Evolutionary conservation across 768 basidiomycete species (phyloP).

Genomic region (Rhodotorula kratochvilovae): DNA sequence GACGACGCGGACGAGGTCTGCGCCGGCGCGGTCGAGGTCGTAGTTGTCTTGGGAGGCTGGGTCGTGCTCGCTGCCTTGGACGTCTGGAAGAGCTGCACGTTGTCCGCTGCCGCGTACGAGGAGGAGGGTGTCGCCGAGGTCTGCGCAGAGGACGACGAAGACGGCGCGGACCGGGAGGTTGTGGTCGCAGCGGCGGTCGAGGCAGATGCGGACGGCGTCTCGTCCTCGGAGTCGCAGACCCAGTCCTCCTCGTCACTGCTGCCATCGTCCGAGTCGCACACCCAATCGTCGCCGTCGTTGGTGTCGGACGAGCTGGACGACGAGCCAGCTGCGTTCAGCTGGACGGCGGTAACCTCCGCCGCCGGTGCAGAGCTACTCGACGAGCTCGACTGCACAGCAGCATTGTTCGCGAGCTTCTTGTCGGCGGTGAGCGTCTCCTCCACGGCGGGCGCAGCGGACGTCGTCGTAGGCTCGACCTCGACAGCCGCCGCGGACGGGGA

Average conservation of each 20-base stretch:
- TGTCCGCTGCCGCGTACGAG: not conserved
- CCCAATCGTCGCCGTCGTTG: not conserved
- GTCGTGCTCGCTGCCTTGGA: conserved; percentile 13
- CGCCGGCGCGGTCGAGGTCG: conserved; percentile 4
- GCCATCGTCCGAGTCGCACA: no score
- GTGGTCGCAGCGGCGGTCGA: not conserved
- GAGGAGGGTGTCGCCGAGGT: no score
- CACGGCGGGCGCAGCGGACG: not conserved
- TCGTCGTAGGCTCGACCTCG: not conserved
- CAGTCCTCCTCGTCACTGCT: conserved; percentile 14
- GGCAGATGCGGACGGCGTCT: not conserved
- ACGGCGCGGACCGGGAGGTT: not conserved
- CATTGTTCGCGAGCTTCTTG: conserved; percentile 6
- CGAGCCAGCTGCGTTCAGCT: not conserved
- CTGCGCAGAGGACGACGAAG: no score
- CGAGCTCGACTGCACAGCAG: not conserved
- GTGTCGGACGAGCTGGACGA: not conserved
- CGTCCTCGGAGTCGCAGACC: conserved; percentile 15
- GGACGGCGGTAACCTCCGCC: not conserved
- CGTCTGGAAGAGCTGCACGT: conserved; percentile 5
- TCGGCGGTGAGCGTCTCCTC: not conserved
- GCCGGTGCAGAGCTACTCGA: no score
- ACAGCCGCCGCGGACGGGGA: conserved; percentile 17
- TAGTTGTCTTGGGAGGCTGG: not conserved
- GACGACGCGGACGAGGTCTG: not conserved